These are phyloP conservation scores for Populus hybrid DNA, from an alignment of 441 rosid genomes.

Conservation along the genomic window DNA sequence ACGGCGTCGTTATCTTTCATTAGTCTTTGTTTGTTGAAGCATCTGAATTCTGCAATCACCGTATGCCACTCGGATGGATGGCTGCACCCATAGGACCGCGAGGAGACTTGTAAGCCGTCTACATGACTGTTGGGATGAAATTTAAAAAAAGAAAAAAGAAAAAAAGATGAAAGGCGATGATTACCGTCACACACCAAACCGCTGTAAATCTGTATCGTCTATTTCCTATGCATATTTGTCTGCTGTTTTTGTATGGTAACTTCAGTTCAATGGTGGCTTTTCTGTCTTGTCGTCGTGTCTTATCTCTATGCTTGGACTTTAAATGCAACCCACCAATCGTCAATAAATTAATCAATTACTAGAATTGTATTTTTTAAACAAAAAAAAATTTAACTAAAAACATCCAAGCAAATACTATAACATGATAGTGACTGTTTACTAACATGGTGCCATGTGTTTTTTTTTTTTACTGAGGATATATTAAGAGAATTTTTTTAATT, in stretches of 20 bases:
- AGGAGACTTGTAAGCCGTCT: neutral
- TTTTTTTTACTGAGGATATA: no score
- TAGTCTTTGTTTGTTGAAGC: neutral
- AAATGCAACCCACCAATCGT: neutral
- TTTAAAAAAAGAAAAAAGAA: no score
- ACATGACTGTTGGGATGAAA: no score
- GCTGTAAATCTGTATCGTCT: neutral
- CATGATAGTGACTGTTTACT: neutral
- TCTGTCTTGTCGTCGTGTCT: constrained; percentile 35
- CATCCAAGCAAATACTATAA: neutral
- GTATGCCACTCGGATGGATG: neutral
- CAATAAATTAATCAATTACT: neutral
- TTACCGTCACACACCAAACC: neutral
- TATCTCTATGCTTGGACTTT: constrained; percentile 18
- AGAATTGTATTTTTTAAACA: neutral
- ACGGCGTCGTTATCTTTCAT: neutral
- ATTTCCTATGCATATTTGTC: neutral
- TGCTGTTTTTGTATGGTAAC: constrained; percentile 30
- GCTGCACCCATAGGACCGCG: neutral
- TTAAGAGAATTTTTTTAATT: no score
- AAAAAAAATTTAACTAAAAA: neutral
- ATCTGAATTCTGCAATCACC: neutral
- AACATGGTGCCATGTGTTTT: no score
- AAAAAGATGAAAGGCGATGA: neutral
- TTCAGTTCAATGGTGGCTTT: constrained; percentile 36